Evolutionary conservation across 2,329 filamentous ascomycete species (phyloP).

Genomic region (Alternaria incomplexa): DNA sequence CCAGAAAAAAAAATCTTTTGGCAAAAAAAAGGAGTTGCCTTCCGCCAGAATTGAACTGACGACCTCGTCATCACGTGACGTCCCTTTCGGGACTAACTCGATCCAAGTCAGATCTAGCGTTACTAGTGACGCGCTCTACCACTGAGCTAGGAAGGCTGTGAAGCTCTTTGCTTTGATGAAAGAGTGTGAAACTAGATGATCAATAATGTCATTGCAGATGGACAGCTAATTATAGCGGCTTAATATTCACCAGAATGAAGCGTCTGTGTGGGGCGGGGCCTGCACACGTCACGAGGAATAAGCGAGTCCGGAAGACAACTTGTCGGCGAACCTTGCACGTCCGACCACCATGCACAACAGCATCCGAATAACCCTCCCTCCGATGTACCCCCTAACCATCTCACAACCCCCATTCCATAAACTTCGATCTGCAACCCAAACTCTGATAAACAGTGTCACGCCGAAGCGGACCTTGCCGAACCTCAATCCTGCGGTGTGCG

Average conservation of each 20-base stretch:
- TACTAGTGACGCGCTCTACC: slow-evolving; percentile 18
- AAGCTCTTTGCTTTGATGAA: background rate
- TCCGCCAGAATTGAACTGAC: slow-evolving; percentile 17
- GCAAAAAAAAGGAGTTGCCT: slow-evolving; percentile 4
- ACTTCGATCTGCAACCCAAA: background rate
- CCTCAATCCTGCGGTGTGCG: background rate
- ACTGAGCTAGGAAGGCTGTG: slow-evolving; percentile 17
- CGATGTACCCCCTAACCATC: background rate
- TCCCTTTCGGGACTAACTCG: background rate
- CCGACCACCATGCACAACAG: background rate
- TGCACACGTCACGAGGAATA: background rate
- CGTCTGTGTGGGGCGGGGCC: background rate
- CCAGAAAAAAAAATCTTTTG: background rate
- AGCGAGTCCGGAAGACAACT: background rate
- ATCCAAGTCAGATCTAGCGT: background rate
- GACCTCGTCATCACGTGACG: slow-evolving; percentile 9
- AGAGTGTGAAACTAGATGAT: too few species aligned
- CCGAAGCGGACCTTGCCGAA: background rate
- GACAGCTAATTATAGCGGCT: too few species aligned
- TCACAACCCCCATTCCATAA: background rate
- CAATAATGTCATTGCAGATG: too few species aligned
- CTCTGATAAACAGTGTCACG: background rate
- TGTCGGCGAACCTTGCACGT: background rate
- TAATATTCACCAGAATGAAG: too few species aligned
- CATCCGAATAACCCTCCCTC: background rate